phyloP scores from a whole-genome alignment of 345 rosid genomes.

The Diplotaxis tenuifolia region DNA sequence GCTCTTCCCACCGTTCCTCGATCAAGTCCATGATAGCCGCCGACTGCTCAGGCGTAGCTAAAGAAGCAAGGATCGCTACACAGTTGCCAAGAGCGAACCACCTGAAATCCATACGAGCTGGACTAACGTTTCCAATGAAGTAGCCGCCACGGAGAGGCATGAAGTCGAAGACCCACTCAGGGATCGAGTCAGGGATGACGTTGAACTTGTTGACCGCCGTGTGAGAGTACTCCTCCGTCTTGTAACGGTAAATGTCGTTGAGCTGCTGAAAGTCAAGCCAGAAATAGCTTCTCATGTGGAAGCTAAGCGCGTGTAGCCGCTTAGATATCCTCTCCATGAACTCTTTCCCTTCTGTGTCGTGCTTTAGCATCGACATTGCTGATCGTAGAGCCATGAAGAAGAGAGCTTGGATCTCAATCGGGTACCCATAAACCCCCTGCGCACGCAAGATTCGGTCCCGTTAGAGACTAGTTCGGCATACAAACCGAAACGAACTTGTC shows the following conservation, averaged over 20 bases:
- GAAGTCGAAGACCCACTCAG: constrained; percentile 69
- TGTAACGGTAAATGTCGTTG: constrained; percentile 61
- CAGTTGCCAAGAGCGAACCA: constrained; percentile 74
- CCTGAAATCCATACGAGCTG: constrained; percentile 64
- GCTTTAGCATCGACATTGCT: constrained; percentile 54
- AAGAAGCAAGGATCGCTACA: constrained; percentile 54
- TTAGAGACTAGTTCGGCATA: background rate
- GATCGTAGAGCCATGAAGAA: constrained; percentile 63
- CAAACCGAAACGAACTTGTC: background rate
- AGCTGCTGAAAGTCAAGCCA: constrained; percentile 67
- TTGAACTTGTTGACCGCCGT: constrained; percentile 68
- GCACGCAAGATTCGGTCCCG: background rate
- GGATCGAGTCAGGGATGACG: constrained; percentile 64
- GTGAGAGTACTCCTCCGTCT: constrained; percentile 66
- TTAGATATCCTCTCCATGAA: constrained; percentile 50
- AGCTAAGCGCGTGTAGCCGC: constrained; percentile 64
- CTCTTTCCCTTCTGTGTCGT: constrained; percentile 57
- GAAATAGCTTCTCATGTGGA: constrained; percentile 62
- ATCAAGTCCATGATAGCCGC: constrained; percentile 71
- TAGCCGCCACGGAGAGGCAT: constrained; percentile 64
- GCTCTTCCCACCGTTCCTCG: constrained; percentile 65
- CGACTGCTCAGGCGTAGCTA: constrained; percentile 61
- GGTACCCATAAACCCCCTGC: constrained; percentile 63
- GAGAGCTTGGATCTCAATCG: constrained; percentile 65
- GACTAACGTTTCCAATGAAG: constrained; percentile 67